phyloP scores from a whole-genome alignment of 441 rosid genomes.

The Pelargonium australe region DNA sequence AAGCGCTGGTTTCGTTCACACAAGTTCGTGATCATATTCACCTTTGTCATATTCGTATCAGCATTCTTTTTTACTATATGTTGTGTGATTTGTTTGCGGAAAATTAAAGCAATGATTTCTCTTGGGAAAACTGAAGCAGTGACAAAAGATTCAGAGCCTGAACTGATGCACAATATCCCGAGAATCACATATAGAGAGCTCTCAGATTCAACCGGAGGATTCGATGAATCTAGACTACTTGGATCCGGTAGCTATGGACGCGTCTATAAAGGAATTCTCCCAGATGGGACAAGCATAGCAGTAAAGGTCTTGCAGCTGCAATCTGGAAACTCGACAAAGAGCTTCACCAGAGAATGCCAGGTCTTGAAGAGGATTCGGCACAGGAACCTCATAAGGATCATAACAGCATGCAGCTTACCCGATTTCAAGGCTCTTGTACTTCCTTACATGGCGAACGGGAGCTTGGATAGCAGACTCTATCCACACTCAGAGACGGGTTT shows the following conservation, averaged over 20 bases:
- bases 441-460: constrained; percentile 39
- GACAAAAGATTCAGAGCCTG: constrained; percentile 11
- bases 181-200: constrained; percentile 45
- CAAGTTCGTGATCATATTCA: constrained; percentile 22
- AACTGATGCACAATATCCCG: constrained; percentile 30
- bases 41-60: constrained; percentile 21
- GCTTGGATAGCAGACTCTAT: constrained; percentile 33
- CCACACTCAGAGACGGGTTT: constrained; percentile 21
- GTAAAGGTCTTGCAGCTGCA: constrained; percentile 34
- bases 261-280: constrained; percentile 35
- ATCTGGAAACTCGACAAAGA: constrained; percentile 31
- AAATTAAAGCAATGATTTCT: constrained; percentile 24
- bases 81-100: constrained; percentile 25
- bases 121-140: constrained; percentile 16
- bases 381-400: constrained; percentile 34
- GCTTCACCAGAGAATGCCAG: constrained; percentile 41
- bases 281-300: constrained; percentile 31
- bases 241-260: constrained; percentile 37
- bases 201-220: constrained; percentile 31
- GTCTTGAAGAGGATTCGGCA: constrained; percentile 36
- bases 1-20: constrained; percentile 23
- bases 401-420: constrained; percentile 35
- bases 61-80: constrained; percentile 23
- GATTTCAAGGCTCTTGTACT: constrained; percentile 40
- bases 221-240: constrained; percentile 25